Conservation (phyloP, 2,329 filamentous ascomycete genomes). For the Chaetomium olivaceum region DNA sequence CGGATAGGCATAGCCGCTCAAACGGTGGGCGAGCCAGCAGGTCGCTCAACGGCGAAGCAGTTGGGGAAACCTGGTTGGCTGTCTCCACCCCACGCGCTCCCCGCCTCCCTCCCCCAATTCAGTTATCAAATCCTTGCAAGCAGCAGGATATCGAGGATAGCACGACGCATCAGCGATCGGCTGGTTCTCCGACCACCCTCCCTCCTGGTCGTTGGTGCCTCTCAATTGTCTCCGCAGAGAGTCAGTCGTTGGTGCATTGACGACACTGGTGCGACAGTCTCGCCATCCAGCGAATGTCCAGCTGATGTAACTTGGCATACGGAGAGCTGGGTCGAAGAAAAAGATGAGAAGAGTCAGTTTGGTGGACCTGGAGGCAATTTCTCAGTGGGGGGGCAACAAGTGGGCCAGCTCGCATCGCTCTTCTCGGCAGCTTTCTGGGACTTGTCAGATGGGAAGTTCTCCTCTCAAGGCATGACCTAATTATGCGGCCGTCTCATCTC, state of each 20-base stretch:
- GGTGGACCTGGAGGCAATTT: constrained; percentile 28
- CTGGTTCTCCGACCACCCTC: not conserved
- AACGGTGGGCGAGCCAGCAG: constrained; percentile 10
- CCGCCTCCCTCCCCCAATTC: constrained; percentile 8
- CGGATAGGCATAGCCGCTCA: constrained; percentile 14
- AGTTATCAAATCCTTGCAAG: not conserved
- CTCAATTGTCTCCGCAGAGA: constrained; percentile 15
- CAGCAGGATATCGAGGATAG: constrained; percentile 6
- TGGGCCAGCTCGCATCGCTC: constrained; percentile 17
- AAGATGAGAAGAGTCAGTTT: constrained; percentile 29
- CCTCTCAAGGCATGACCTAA: constrained; percentile 20
- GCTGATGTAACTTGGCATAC: constrained; percentile 20
- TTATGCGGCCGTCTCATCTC: constrained; percentile 13
- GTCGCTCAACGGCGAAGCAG: constrained; percentile 30
- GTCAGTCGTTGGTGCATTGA: constrained; percentile 28
- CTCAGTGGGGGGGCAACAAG: constrained; percentile 19
- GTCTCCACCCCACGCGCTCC: constrained; percentile 16
- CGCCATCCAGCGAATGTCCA: constrained; percentile 20
- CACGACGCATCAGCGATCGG: constrained; percentile 30
- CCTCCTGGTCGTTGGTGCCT: not conserved
- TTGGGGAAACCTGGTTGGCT: constrained; percentile 13
- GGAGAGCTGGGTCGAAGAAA: constrained; percentile 6
- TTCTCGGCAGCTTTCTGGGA: not conserved
- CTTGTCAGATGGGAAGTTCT: constrained; percentile 18
- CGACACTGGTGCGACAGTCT: constrained; percentile 32